A percentile compares a stretch with the other conserved stretches of the same genome.
phyloP scores from a whole-genome alignment of 306 rosid genomes.

The Sechiopsis laciniata region DNA sequence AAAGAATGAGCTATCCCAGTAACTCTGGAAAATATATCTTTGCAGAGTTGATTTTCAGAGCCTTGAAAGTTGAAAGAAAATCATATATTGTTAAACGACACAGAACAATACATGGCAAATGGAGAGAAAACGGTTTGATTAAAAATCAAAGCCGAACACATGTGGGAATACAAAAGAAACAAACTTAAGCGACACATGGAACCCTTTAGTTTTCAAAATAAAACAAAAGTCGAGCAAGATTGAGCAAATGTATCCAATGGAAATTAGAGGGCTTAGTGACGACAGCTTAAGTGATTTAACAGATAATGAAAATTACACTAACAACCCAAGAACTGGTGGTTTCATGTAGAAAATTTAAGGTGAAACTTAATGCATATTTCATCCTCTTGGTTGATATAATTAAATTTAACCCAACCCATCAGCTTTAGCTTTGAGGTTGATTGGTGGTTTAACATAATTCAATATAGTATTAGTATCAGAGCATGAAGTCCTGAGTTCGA shows the following conservation, averaged over 20 bases:
- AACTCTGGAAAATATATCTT: neutral
- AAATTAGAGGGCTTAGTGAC: neutral
- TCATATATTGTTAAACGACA: neutral
- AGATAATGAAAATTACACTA: neutral
- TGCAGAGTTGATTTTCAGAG: neutral
- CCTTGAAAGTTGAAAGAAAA: slow-evolving; percentile 4
- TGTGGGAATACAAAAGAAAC: too few species aligned
- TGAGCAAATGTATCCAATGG: neutral
- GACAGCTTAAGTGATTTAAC: neutral
- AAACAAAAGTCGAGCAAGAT: neutral
- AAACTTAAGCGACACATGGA: too few species aligned
- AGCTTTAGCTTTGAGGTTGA: too few species aligned
- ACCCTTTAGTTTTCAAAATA: neutral
- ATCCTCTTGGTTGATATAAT: too few species aligned
- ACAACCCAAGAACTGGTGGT: neutral
- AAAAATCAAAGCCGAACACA: neutral
- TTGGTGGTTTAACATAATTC: too few species aligned
- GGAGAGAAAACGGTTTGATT: neutral
- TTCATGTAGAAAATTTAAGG: too few species aligned
- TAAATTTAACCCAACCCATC: too few species aligned
- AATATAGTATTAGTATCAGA: too few species aligned
- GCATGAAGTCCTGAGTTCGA: too few species aligned
- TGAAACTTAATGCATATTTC: neutral
- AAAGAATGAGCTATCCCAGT: too few species aligned
- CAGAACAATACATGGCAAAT: neutral